Conservation (phyloP, 2,329 filamentous ascomycete species). For the Botrytis tulipae region DNA sequence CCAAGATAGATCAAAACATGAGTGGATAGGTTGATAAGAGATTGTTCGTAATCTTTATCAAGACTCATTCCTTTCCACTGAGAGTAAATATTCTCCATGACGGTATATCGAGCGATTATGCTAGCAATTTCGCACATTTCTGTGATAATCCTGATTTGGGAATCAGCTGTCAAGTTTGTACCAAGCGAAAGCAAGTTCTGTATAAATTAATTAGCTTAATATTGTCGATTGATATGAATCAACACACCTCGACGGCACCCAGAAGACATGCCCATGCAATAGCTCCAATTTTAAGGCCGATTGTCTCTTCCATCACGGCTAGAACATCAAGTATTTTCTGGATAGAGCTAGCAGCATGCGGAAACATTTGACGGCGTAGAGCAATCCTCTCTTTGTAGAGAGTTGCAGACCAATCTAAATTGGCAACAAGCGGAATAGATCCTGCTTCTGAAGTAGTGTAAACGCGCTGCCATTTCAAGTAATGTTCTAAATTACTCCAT, state of each 20-base stretch:
- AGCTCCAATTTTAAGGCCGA: conserved; percentile 14
- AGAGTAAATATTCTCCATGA: conserved; percentile 26
- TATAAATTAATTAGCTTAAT: background rate
- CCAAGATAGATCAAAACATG: conserved; percentile 18
- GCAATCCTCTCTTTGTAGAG: background rate
- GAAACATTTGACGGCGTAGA: background rate
- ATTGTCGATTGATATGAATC: background rate
- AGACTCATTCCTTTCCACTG: conserved; percentile 24
- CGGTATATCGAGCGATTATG: conserved; percentile 25
- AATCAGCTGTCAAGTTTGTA: background rate
- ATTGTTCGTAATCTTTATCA: conserved; percentile 8
- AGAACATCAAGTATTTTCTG: conserved; percentile 15
- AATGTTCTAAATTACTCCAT: background rate
- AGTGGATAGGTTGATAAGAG: conserved; percentile 19
- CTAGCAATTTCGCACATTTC: conserved; percentile 17
- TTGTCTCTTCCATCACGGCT: conserved; percentile 17
- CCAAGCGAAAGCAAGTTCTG: background rate
- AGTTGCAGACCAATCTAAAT: background rate
- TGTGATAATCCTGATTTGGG: background rate
- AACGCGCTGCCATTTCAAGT: background rate
- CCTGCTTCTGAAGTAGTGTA: background rate
- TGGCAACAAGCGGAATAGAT: background rate
- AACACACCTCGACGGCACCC: background rate
- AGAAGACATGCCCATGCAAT: conserved; percentile 20
- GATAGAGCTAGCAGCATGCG: background rate